Evolutionary conservation across 176 grass and related monocot genomes (phyloP), one percentile per base, ranked within the genome.

Genomic region (Zoysia japonica): DNA sequence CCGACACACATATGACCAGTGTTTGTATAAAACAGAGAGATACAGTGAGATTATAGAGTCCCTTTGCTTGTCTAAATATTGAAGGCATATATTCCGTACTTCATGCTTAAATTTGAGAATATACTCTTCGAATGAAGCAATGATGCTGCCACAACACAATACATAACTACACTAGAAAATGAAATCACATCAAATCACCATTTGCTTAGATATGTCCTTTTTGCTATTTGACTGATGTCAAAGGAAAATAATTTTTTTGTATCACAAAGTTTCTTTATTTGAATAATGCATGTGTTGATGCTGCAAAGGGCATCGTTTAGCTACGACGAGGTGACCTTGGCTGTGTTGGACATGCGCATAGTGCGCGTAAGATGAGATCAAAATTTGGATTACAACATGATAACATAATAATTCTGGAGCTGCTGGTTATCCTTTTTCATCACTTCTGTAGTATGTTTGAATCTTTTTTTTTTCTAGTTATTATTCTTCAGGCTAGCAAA

Each of bases 31-130:
- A 67, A 44, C 61, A 50, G 7, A 53, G 8, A 47, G 52, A 35
- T 20, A 67, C 28, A 28, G 28, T 28, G 28, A 28, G 68, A 77
- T 1, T 12, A 51, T 11, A 65, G 67, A 9, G 57, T 20, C 48
- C 17, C 15, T 84, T 75, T 74, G 49, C 35, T 69, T 56, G 42
- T 62, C 80, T 69, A 49, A 81, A 80, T 65, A 46, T 54, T 63
- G 50, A 80, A 80, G 83, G 67, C 67, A 35, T 57, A 13, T 83
- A 67, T 83, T 45, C 38, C 52, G 73, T 80, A 48, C 86, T 88
- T 88, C 54, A 52, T 44, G 12, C 11, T 42, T 70, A 70, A 68
- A 75, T 70, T 16, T 41, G 46, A 48, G 64, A 69, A 75, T 80
- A 53, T 55, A 28, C 3, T 16, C n/a, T 71, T 52, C 47, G 63